A percentile compares a stretch with the other conserved stretches of the same genome.
Evolutionary conservation across 139 green algal genomes (phyloP).

Genomic region (Gonium pectorale): DNA sequence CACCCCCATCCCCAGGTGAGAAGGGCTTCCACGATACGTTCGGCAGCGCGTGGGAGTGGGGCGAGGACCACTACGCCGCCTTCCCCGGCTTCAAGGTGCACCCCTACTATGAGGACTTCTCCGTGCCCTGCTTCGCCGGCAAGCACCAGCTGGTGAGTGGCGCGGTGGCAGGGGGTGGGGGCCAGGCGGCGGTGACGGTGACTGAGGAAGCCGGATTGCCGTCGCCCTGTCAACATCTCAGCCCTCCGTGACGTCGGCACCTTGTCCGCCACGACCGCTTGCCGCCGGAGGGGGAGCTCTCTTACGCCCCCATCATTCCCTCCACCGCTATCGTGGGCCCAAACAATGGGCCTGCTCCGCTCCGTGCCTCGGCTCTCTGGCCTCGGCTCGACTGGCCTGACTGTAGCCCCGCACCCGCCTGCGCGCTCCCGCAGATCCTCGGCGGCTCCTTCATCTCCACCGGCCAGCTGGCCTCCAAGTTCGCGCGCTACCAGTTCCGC

Average conservation of each 20-base stretch:
- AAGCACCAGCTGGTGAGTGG: constrained; percentile 73
- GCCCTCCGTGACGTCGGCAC: no score
- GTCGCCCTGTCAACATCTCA: no score
- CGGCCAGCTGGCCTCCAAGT: constrained; percentile 78
- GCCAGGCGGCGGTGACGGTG: not conserved
- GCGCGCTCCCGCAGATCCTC: constrained; percentile 64
- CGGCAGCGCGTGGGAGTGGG: constrained; percentile 69
- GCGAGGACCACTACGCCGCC: constrained; percentile 78
- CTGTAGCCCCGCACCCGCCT: not conserved
- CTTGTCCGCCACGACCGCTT: no score
- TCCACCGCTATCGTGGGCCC: no score
- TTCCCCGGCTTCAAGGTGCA: constrained; percentile 71
- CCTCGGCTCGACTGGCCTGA: no score
- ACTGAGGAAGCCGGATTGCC: no score
- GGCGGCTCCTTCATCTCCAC: constrained; percentile 85
- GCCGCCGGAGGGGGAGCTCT: no score
- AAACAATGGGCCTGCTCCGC: no score
- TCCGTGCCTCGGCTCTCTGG: no score
- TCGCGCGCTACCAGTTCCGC: constrained; percentile 86
- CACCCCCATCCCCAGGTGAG: not conserved
- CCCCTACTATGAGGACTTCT: constrained; percentile 88
- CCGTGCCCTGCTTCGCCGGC: constrained; percentile 79
- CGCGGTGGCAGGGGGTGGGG: not conserved
- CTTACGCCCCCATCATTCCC: no score
- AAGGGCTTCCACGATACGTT: constrained; percentile 58